Evolutionary conservation across 2,329 filamentous ascomycete species (phyloP).

Genomic region (Ilyonectria destructans): DNA sequence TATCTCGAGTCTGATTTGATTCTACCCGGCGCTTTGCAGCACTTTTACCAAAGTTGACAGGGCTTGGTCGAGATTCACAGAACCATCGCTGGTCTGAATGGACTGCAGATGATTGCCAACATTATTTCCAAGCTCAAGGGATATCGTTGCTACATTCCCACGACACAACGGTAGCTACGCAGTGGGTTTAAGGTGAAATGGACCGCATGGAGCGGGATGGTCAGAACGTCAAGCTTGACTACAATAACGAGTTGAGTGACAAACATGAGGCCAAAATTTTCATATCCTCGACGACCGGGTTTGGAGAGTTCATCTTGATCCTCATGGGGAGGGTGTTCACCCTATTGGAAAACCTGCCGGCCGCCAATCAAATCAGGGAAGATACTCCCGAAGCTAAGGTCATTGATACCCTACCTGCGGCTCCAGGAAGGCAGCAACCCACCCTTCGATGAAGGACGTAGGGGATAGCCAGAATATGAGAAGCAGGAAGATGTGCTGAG

Average conservation of each 20-base stretch:
- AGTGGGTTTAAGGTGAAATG: conserved; percentile 96
- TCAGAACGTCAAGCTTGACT: conserved; percentile 88
- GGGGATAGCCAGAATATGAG: too few species aligned
- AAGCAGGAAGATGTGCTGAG: too few species aligned
- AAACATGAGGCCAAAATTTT: conserved; percentile 90
- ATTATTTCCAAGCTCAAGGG: conserved; percentile 94
- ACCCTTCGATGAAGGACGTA: too few species aligned
- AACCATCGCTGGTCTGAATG: conserved; percentile 93
- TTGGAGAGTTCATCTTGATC: conserved; percentile 92
- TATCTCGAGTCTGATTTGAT: conserved; percentile 94
- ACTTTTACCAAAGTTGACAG: conserved; percentile 97
- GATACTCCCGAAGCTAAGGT: conserved; percentile 97
- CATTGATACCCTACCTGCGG: conserved; percentile 93
- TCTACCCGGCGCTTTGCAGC: conserved; percentile 91
- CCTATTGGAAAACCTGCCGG: conserved; percentile 93
- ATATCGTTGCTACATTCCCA: conserved; percentile 94
- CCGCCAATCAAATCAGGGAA: conserved; percentile 88
- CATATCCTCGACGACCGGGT: conserved; percentile 93
- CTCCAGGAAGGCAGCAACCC: too few species aligned
- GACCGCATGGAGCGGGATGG: conserved; percentile 93
- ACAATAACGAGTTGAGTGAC: conserved; percentile 85
- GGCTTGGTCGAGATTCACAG: conserved; percentile 97
- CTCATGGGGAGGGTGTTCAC: conserved; percentile 96
- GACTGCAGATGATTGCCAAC: conserved; percentile 92
- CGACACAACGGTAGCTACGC: conserved; percentile 84